Evolutionary conservation across 1,284 basidiomycete species (phyloP).

Genomic region (Fomes fomentarius): DNA sequence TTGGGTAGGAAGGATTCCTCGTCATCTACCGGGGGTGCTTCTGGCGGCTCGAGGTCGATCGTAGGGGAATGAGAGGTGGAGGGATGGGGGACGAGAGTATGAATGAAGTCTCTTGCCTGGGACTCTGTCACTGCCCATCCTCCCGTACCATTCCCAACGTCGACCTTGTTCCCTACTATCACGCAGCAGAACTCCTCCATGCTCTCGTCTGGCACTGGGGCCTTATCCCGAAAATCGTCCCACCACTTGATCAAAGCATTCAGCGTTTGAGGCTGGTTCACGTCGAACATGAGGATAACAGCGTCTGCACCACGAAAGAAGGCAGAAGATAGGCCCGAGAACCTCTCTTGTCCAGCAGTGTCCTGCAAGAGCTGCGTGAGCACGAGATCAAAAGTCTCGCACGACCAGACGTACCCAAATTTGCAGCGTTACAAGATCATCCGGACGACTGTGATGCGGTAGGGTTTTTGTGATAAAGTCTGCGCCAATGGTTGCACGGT

Average conservation of each 20-base stretch:
- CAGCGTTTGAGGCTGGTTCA: constrained; percentile 64
- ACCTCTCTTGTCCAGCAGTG: constrained; percentile 83
- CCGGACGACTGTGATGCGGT: constrained; percentile 56
- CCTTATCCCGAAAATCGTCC: constrained; percentile 67
- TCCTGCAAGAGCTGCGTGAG: constrained; percentile 57
- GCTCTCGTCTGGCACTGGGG: constrained; percentile 67
- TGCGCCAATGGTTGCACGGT: constrained; percentile 80
- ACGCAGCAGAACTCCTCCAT: constrained; percentile 69
- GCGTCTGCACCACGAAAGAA: constrained; percentile 87
- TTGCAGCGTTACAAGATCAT: constrained; percentile 65
- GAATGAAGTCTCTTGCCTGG: constrained; percentile 49
- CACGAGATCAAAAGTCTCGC: too few species aligned
- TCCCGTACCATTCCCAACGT: constrained; percentile 42
- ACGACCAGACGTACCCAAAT: constrained; percentile 66
- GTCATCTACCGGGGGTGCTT: constrained; percentile 2
- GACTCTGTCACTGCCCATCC: constrained; percentile 35
- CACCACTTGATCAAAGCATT: constrained; percentile 72
- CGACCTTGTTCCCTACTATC: constrained; percentile 82
- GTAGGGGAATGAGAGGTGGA: constrained; percentile 32
- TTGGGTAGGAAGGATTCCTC: constrained; percentile 16
- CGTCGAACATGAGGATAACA: constrained; percentile 79
- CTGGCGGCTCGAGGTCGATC: constrained; percentile 17
- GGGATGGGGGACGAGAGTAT: constrained; percentile 56
- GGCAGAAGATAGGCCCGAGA: constrained; percentile 76
- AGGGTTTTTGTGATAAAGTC: constrained; percentile 80